Evolutionary conservation across 2,329 filamentous ascomycete species (phyloP), one percentile per base, ranked within the genome.

Genomic region (Neonectria punicea): DNA sequence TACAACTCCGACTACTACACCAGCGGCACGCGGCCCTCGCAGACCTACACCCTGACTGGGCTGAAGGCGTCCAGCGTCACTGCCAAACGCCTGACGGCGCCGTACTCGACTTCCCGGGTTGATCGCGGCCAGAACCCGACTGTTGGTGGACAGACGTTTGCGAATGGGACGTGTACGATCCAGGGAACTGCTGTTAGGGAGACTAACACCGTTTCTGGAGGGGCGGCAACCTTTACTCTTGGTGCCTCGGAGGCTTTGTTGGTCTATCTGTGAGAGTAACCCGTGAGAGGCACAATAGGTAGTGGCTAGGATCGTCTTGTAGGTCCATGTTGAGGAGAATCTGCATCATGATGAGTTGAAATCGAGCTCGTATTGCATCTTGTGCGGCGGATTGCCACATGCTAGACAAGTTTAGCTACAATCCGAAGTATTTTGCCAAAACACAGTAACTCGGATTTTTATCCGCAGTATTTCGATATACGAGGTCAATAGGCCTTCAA

Each of bases 1-100:
- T 82, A 81, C 63, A 84, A 83, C 68, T 83, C 82, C 8, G 79
- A 83, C 61, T 83, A 83, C 68, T 83, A 76, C 64, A 77, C 65
- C 16, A 60, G 53, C 8, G 65, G 67, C 25, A 63, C 73, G 7
- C 74, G 80, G 28, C 66, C 72, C n/a, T 75, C 65, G n/a, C 77
- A 82, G 65, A 73, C 75, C 4, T 82, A 84, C 63, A 79, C 76
- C 0, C 64, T 86, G 16, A 80, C 78, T 0, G 84, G 84, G 1
- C 67, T 86, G 44, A 70, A 74, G 2, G 62, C 75, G 0, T 53
- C 71, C 0, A 79, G 58, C 8, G 76, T 84, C 5, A 77, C 72
- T 16, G 81, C 82, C 1, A 82, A 82, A 73, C 78, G 81, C n/a
- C 30, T 70, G 18, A 69, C 68, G 20, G 68, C 68, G 7, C 34